Conservation (phyloP, 1,284 basidiomycete genomes). For the Stygiomarasmius scandens region DNA sequence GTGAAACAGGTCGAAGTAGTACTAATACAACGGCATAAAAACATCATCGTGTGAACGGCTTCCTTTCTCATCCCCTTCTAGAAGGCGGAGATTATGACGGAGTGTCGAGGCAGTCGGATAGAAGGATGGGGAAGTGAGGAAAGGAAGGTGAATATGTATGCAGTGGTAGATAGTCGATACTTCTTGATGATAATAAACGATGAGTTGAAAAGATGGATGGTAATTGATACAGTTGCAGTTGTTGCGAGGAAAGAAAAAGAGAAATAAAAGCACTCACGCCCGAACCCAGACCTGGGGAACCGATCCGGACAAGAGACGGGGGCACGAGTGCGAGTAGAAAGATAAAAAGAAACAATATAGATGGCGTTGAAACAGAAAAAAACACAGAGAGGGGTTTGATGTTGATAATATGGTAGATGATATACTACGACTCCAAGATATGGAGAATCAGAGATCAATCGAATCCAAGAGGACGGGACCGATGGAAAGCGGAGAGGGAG, state of each 20-base stretch:
- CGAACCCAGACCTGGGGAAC: too few relatives aligned
- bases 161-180: neutral
- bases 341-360: slow-evolving; percentile 9
- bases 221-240: neutral
- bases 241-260: neutral
- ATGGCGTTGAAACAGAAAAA: slow-evolving; percentile 8
- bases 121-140: neutral
- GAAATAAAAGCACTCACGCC: slow-evolving; percentile 23
- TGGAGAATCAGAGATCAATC: slow-evolving; percentile 12
- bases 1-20: neutral
- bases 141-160: neutral
- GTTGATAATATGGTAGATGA: slow-evolving; percentile 15
- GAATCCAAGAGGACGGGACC: slow-evolving; percentile 5
- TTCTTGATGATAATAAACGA: neutral
- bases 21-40: neutral
- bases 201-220: too few relatives aligned
- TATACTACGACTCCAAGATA: too few relatives aligned
- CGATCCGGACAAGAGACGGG: slow-evolving; percentile 12
- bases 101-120: neutral
- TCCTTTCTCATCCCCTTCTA: too few relatives aligned
- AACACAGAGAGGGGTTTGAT: slow-evolving; percentile 1
- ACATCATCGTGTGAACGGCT: too few relatives aligned
- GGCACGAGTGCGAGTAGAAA: neutral
- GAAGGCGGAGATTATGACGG: too few relatives aligned
- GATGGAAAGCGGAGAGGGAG: neutral